Evolutionary conservation across 441 rosid species (phyloP), one percentile per base, ranked within the genome.

Genomic region (Kokia cookei): DNA sequence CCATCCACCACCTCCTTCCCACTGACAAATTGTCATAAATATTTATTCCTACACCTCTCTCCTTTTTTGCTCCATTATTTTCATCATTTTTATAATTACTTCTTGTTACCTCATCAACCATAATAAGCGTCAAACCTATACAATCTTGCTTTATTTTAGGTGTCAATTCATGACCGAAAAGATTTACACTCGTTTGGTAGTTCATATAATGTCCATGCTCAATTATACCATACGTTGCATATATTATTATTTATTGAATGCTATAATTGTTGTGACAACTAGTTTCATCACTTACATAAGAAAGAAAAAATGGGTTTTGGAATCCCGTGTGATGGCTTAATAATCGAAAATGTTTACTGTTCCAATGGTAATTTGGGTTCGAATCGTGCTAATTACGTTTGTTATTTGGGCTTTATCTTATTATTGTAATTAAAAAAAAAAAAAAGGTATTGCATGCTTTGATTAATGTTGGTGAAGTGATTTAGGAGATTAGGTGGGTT

Each of bases 1-100:
- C 80, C 80, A 65, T 73, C 74, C 83, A 45, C 65, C 57, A 42
- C 83, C 76, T 42, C 71, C 72, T 22, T 47, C 51, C 67, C 50
- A 48, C 82, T 69, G 80, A 75, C 79, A 73, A 32, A 4, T 76
- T 73, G 24, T 75, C 81, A 76, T 76, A 37, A 80, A 76, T 84
- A 66, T 22, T 53, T 53, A 66, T 79, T 73, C 51, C 76, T 51
- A 32, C 4, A 53, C 69, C 66, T 43, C 73, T 57, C 60, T 54
- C 43, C 14, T 65, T 45, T 47, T 32, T 32, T 32, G 37, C 37
- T 32, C 37, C 37, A 32, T 5, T 22, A 27, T 26, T 71, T 76
- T n/a, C 2, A 74, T 29, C 2, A 51, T 69, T 43, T n/a, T 24
- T 35, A 19, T n/a, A 6, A 17, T 37, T 32, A 7, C 27, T 62